Percentiles rank a stretch among this genome's conserved stretches.
Evolutionary conservation across 164 flowering plant genomes (phyloP).

Genomic region (Nymphaea colorata): DNA sequence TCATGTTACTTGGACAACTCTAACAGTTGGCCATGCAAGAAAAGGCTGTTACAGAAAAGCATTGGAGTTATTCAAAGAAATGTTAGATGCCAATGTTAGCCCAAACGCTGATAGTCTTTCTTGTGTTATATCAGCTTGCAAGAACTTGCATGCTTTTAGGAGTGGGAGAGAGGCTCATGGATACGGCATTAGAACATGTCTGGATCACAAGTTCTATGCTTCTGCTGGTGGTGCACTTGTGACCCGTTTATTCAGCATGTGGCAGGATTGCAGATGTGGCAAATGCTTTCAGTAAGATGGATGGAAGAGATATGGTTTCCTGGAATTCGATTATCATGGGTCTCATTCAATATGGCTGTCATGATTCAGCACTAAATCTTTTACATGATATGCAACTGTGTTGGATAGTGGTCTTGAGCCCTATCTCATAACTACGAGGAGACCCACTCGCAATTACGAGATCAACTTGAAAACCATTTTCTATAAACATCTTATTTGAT

Average conservation of each 20-base stretch:
- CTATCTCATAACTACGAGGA: no score
- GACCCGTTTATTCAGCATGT: conserved; percentile 26
- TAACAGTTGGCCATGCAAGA: conserved; percentile 42
- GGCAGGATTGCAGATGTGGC: conserved; percentile 7
- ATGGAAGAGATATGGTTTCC: no score
- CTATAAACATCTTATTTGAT: no score
- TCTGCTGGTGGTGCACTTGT: conserved; percentile 43
- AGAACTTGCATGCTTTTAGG: conserved; percentile 17
- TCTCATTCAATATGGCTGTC: no score
- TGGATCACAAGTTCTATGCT: conserved; percentile 13
- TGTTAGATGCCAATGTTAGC: conserved; percentile 20
- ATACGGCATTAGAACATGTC: conserved; percentile 25
- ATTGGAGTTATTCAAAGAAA: conserved; percentile 28
- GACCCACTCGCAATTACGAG: no score
- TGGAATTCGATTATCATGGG: no score
- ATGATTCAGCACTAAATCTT: no score
- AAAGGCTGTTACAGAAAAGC: conserved; percentile 27
- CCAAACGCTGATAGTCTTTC: conserved; percentile 40
- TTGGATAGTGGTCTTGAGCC: no score
- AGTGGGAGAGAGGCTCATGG: conserved; percentile 40
- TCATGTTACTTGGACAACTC: conserved; percentile 43
- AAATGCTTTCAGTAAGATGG: no score
- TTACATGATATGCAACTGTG: no score
- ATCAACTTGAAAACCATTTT: no score
- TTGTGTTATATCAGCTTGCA: conserved; percentile 29